Evolutionary conservation across 139 green algal species (phyloP).

Genomic region (Chlorella sp.): DNA sequence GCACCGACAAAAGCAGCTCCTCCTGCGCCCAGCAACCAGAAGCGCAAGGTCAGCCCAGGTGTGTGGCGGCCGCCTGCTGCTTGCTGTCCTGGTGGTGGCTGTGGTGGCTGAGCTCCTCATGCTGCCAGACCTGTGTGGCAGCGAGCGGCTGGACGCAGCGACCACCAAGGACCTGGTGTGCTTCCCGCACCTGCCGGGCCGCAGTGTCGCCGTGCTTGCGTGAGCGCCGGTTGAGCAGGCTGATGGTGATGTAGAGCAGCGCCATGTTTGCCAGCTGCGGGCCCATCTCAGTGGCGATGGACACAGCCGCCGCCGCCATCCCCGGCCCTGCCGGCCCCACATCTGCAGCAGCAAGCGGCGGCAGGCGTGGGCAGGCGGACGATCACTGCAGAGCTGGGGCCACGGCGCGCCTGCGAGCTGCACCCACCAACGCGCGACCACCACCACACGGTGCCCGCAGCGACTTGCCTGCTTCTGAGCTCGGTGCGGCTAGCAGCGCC

Average conservation of each 20-base stretch:
- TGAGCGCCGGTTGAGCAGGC: constrained; percentile 48
- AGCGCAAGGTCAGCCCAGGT: too few species aligned
- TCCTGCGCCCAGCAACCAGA: constrained; percentile 44
- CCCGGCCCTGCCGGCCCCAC: too few species aligned
- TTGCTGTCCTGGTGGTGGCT: too few species aligned
- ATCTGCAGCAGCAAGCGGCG: too few species aligned
- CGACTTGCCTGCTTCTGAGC: background rate
- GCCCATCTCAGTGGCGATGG: constrained; percentile 23
- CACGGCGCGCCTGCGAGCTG: background rate
- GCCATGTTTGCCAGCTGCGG: constrained; percentile 67
- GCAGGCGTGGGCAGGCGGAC: too few species aligned
- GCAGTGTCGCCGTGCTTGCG: constrained; percentile 32
- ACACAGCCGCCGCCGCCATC: too few species aligned
- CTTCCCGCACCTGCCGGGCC: constrained; percentile 36
- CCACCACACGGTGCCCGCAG: background rate
- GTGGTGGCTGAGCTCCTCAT: too few species aligned
- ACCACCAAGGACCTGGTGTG: background rate
- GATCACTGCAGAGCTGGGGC: too few species aligned
- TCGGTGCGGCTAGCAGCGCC: too few species aligned
- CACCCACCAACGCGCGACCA: background rate
- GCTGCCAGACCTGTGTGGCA: too few species aligned
- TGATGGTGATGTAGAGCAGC: constrained; percentile 49
- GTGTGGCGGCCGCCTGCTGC: too few species aligned
- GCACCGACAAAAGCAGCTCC: constrained; percentile 56
- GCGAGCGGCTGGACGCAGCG: too few species aligned